phyloP scores from a whole-genome alignment of 2,329 filamentous ascomycete species.

The Fusarium lateritium region DNA sequence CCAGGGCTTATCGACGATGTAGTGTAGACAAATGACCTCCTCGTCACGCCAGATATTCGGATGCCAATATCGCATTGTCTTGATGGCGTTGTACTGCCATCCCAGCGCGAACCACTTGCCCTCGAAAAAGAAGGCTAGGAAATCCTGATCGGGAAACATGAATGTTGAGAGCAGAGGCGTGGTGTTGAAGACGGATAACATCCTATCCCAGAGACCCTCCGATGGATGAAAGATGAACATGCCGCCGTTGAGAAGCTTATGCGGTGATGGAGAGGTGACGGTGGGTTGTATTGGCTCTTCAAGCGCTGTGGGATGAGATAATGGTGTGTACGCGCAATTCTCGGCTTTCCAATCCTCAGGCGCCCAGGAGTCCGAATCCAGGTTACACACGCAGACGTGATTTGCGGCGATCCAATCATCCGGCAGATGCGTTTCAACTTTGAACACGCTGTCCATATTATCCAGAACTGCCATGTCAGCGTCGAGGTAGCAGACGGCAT shows the following conservation, averaged over 20 bases:
- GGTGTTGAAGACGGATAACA: slow-evolving; percentile 34
- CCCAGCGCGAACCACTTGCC: slow-evolving; percentile 41
- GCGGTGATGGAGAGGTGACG: slow-evolving; percentile 7
- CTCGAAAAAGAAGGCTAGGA: slow-evolving; percentile 37
- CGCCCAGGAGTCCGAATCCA: slow-evolving; percentile 41
- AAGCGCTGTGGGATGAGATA: slow-evolving; percentile 31
- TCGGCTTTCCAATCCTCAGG: slow-evolving; percentile 38
- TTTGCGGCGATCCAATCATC: slow-evolving; percentile 43
- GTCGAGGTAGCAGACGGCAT: slow-evolving; percentile 43
- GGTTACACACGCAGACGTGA: slow-evolving; percentile 45
- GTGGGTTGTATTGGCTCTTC: slow-evolving; percentile 25
- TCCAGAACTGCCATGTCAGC: slow-evolving; percentile 43
- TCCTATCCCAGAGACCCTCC: slow-evolving; percentile 20
- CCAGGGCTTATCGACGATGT: slow-evolving; percentile 46
- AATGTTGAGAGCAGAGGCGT: slow-evolving; percentile 28
- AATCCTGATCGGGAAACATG: slow-evolving; percentile 44
- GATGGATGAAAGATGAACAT: slow-evolving; percentile 46
- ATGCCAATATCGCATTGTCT: slow-evolving; percentile 46
- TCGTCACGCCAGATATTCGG: slow-evolving; percentile 42
- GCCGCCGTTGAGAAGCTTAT: slow-evolving; percentile 41
- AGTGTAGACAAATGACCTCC: slow-evolving; percentile 41
- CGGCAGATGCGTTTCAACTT: slow-evolving; percentile 27
- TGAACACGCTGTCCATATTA: slow-evolving; percentile 41
- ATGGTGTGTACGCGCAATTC: slow-evolving; percentile 44
- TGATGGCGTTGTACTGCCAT: slow-evolving; percentile 45